phyloP scores from a whole-genome alignment of 257 asterid genomes.

The Ilex asprella region DNA sequence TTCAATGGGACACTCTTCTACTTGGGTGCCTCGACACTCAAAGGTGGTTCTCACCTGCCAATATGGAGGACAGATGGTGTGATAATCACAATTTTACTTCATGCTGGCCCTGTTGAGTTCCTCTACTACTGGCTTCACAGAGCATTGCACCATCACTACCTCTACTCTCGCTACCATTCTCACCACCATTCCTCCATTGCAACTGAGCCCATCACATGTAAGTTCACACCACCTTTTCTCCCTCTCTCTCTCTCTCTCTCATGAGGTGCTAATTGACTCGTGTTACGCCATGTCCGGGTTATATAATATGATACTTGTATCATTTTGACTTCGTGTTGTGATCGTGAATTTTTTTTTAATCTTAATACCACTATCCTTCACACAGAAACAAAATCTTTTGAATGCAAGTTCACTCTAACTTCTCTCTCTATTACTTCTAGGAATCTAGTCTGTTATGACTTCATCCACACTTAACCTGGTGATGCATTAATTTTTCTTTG shows the following conservation, averaged over 20 bases:
- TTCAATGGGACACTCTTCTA: conserved; percentile 64
- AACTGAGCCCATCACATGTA: conserved; percentile 92
- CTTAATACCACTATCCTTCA: no score
- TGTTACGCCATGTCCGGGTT: no score
- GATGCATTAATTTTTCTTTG: no score
- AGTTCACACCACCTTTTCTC: conserved; percentile 1
- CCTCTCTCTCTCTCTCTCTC: neutral
- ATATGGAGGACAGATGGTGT: conserved; percentile 63
- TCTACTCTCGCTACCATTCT: conserved; percentile 83
- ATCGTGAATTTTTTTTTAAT: no score
- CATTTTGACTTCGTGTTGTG: no score
- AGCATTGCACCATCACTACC: conserved; percentile 88
- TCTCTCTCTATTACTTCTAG: no score
- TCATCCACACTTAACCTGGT: no score
- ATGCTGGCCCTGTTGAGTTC: conserved; percentile 75
- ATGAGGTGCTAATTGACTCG: no score
- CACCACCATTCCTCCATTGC: conserved; percentile 93
- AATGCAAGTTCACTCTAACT: no score
- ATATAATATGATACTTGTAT: no score
- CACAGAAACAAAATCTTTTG: no score
- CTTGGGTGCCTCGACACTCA: conserved; percentile 12
- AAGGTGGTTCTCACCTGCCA: conserved; percentile 33
- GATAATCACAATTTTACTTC: conserved; percentile 46
- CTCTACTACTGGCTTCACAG: conserved; percentile 90
- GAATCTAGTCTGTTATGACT: no score